Base-by-base conservation (phyloP, 768 basidiomycete genomes). In the Phanerochaete carnosa region DNA sequence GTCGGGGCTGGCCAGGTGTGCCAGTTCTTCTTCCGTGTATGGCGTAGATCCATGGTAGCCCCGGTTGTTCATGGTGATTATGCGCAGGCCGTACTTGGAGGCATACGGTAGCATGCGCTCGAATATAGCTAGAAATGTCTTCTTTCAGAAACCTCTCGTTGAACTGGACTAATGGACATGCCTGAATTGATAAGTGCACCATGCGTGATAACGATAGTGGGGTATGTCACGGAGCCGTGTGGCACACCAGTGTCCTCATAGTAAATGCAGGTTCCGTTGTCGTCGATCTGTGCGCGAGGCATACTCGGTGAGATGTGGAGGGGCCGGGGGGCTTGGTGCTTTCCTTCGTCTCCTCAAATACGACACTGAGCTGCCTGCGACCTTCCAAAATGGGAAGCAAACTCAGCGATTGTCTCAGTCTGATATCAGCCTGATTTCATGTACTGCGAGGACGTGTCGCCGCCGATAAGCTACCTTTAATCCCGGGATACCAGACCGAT, bases 241-340 rank as follows among this genome's bases (percentile, higher is more conserved):
- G 65, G 65, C 1, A 56, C 58, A 16, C 65, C 65, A 19, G 55
- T 62, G 56, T 66, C 65, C 33, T 66, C 65, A 33, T 64, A 66
- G 57, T 60, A 62, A 19, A 63, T 33, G 2, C 33, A 29, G 12
- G 58, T 60, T 22, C 65, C 60, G 5, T 56, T 46, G 29, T 57
- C 57, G 33, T 66, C 60, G 29, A 63, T 53, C 22, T 52, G 62
- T 2, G 60, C 62, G 19, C 50, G n/a, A 39, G 65, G 62, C 65
- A 66, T 66, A n/a, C n/a, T n/a, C n/a, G n/a, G n/a, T n/a, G n/a
- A n/a, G n/a, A n/a, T n/a, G n/a, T n/a, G n/a, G n/a, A n/a, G n/a
- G n/a, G n/a, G n/a, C n/a, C n/a, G n/a, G n/a, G n/a, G n/a, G n/a
- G n/a, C n/a, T n/a, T n/a, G n/a, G n/a, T n/a, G n/a, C n/a, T n/a